Conservation (phyloP, 495 filamentous ascomycete species). For the Durotheca rogersii region DNA sequence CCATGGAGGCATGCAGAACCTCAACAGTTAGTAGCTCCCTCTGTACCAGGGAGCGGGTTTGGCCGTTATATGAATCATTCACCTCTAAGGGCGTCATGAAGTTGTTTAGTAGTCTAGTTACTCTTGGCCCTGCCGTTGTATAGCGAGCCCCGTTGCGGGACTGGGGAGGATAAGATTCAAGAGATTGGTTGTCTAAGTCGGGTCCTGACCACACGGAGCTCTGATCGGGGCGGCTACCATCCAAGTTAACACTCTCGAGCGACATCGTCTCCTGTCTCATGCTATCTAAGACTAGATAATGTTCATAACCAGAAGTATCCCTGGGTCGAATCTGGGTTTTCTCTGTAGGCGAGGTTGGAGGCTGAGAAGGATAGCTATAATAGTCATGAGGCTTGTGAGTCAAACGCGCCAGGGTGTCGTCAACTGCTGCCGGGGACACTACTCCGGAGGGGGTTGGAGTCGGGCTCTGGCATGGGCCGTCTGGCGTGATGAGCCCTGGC, state of each 20-base stretch:
- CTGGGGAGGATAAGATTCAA: no score
- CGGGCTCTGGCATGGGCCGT: constrained; percentile 32
- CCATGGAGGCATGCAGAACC: constrained; percentile 3
- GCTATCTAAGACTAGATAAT: not conserved
- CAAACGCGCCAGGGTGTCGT: not conserved
- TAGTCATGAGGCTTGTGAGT: constrained; percentile 7
- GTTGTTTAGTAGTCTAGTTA: constrained; percentile 42
- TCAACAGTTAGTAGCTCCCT: constrained; percentile 15
- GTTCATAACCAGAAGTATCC: not conserved
- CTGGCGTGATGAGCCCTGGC: constrained; percentile 13
- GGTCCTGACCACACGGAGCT: no score
- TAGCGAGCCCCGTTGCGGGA: constrained; percentile 11
- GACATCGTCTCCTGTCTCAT: constrained; percentile 31
- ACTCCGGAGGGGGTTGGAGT: constrained; percentile 15
- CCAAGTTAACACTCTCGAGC: constrained; percentile 7
- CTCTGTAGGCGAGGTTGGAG: constrained; percentile 28
- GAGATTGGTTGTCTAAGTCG: no score
- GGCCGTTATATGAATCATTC: constrained; percentile 32
- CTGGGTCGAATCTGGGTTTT: not conserved
- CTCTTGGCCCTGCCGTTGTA: constrained; percentile 32
- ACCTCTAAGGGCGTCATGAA: constrained; percentile 49
- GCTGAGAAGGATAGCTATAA: constrained; percentile 23
- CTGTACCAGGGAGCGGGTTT: constrained; percentile 33
- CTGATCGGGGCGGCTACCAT: no score
- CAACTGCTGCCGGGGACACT: not conserved